Conservation (phyloP, 495 filamentous ascomycete species). For the Parachaetomium inaequale region DNA sequence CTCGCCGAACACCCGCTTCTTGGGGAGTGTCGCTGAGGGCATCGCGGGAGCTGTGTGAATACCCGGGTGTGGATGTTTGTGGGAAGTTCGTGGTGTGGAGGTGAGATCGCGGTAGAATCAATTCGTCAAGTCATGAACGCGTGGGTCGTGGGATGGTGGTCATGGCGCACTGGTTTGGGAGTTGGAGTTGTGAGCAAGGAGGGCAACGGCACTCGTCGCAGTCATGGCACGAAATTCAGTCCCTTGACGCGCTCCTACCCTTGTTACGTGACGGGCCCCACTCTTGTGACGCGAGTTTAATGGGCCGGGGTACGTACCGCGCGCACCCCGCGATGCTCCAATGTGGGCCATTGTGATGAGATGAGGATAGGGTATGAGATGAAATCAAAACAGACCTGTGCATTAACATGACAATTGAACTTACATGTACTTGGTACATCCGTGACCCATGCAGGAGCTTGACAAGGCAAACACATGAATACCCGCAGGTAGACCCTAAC, state of each 20-base stretch:
- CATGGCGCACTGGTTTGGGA: neutral
- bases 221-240: slow-evolving; percentile 17
- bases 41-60: slow-evolving; percentile 25
- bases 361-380: no score
- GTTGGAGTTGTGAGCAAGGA: slow-evolving; percentile 1
- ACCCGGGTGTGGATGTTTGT: neutral
- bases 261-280: slow-evolving; percentile 35
- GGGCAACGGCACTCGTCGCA: neutral
- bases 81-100: neutral
- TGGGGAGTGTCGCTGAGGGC: slow-evolving; percentile 45
- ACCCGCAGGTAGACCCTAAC: slow-evolving; percentile 18
- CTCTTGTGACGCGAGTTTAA: slow-evolving; percentile 31
- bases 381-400: no score
- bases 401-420: no score
- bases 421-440: neutral
- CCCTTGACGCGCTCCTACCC: slow-evolving; percentile 27
- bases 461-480: slow-evolving; percentile 17
- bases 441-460: neutral
- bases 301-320: slow-evolving; percentile 18
- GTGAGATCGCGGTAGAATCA: neutral
- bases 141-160: neutral
- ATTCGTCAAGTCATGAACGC: slow-evolving; percentile 4
- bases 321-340: no score
- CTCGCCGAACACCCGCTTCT: slow-evolving; percentile 53
- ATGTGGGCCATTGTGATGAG: no score